These are phyloP conservation scores for Rhynchospora tenuis DNA, from an alignment of 176 grass and related monocot genomes.

Conservation along the genomic window DNA sequence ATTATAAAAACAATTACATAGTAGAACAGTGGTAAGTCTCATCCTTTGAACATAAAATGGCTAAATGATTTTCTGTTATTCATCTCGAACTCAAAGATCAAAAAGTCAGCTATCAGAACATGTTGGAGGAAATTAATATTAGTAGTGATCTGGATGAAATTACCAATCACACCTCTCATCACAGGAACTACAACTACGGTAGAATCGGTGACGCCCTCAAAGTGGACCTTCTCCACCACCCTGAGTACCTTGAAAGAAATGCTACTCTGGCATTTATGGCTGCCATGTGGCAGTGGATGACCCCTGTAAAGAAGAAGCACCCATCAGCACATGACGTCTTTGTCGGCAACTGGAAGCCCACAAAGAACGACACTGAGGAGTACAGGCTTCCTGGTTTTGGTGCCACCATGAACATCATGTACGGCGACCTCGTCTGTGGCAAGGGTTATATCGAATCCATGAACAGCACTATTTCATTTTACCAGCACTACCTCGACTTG, in stretches of 20 bases:
- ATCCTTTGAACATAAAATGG: no score
- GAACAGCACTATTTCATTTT: conserved; percentile 71
- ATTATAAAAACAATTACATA: no score
- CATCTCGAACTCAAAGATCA: no score
- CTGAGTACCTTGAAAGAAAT: conserved; percentile 87
- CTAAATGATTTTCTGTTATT: no score
- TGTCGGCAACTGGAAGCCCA: conserved; percentile 92
- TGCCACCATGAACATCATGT: conserved; percentile 79
- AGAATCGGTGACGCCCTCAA: conserved; percentile 61
- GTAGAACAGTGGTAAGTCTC: no score
- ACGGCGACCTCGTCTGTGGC: conserved; percentile 63
- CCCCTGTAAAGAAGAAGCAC: conserved; percentile 76
- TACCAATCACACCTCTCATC: no score
- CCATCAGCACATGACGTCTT: conserved; percentile 82
- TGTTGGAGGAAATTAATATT: no score
- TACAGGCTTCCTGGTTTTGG: conserved; percentile 83
- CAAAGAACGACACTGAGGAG: conserved; percentile 65
- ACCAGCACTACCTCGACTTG: conserved; percentile 70
- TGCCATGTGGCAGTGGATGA: conserved; percentile 96
- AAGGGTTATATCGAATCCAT: conserved; percentile 47
- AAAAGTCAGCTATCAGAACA: no score
- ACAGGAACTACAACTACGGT: conserved; percentile 83
- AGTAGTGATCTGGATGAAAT: no score
- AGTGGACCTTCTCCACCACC: conserved; percentile 75
- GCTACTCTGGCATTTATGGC: conserved; percentile 85